Conservation (phyloP, 2,329 filamentous ascomycete genomes). For the Didymella segeticola region DNA sequence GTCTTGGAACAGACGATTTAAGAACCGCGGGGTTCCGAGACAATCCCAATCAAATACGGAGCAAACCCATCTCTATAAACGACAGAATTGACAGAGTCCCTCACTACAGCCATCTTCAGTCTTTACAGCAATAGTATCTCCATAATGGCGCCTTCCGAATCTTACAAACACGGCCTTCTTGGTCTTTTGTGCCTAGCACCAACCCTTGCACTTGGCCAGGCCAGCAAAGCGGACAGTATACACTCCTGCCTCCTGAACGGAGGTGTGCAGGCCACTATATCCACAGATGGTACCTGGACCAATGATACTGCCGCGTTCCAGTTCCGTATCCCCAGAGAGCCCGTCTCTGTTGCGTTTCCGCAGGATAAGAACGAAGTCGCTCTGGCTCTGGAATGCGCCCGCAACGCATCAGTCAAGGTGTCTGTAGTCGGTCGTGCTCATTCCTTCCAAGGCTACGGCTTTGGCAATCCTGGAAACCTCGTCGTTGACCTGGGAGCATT, state of each 20-base stretch:
- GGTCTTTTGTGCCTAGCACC: slow-evolving; percentile 8
- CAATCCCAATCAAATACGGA: neutral
- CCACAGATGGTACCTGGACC: slow-evolving; percentile 17
- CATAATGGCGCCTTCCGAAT: neutral
- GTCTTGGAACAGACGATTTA: neutral
- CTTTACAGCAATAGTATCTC: neutral
- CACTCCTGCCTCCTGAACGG: slow-evolving; percentile 10
- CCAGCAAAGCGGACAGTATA: slow-evolving; percentile 7
- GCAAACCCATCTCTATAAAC: too few relatives aligned
- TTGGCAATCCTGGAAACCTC: slow-evolving; percentile 19
- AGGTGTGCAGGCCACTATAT: slow-evolving; percentile 8
- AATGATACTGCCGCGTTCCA: slow-evolving; percentile 21
- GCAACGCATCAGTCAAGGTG: slow-evolving; percentile 21
- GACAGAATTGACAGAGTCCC: too few relatives aligned
- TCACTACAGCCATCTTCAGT: too few relatives aligned
- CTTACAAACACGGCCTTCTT: slow-evolving; percentile 5
- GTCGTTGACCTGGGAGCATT: slow-evolving; percentile 19
- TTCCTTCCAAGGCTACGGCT: slow-evolving; percentile 22
- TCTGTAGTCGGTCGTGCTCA: slow-evolving; percentile 16
- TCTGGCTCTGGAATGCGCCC: slow-evolving; percentile 17
- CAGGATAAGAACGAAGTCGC: slow-evolving; percentile 13
- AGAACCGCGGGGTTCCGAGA: neutral
- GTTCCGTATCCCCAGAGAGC: slow-evolving; percentile 14
- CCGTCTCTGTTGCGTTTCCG: slow-evolving; percentile 18
- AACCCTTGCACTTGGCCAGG: slow-evolving; percentile 4